A percentile compares a stretch with the other conserved stretches of the same genome.
Conservation (phyloP, 441 rosid genomes). For the Geranium incanum region DNA sequence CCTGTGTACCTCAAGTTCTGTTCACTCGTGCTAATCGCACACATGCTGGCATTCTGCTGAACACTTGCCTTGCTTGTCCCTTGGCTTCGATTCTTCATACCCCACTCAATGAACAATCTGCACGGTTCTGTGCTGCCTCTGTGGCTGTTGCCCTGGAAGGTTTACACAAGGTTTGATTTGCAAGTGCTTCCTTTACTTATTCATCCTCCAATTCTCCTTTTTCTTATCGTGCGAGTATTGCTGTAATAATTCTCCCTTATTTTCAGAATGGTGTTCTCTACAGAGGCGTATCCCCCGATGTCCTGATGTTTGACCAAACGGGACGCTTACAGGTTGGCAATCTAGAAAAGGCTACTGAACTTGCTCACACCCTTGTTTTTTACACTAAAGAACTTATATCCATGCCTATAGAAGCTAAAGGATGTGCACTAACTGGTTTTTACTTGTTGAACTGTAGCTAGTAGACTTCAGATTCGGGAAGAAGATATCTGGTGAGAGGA, state of each 20-base stretch:
- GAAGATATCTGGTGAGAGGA: slow-evolving; percentile 56
- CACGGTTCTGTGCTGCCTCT: slow-evolving; percentile 71
- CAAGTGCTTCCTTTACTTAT: background rate
- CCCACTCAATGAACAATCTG: slow-evolving; percentile 66
- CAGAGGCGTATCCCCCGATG: slow-evolving; percentile 84
- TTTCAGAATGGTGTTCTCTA: slow-evolving; percentile 67
- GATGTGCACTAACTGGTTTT: slow-evolving; percentile 8
- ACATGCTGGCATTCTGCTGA: slow-evolving; percentile 64
- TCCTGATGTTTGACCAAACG: slow-evolving; percentile 72
- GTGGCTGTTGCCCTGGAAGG: slow-evolving; percentile 65
- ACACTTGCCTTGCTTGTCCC: slow-evolving; percentile 72
- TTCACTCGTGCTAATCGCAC: slow-evolving; percentile 60
- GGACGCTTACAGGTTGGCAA: slow-evolving; percentile 69
- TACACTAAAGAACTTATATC: background rate
- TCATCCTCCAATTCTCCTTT: slow-evolving; percentile 8
- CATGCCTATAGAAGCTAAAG: background rate
- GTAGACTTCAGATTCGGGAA: slow-evolving; percentile 90
- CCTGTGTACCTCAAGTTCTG: slow-evolving; percentile 62
- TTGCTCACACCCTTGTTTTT: background rate
- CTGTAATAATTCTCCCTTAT: background rate
- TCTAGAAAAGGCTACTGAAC: background rate
- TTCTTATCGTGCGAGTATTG: background rate
- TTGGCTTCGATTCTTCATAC: slow-evolving; percentile 69
- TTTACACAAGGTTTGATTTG: slow-evolving; percentile 55
- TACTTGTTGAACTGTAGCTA: slow-evolving; percentile 38